These are phyloP conservation scores for Russula olivacea DNA, from an alignment of 768 basidiomycete species.

Conservation along the genomic window DNA sequence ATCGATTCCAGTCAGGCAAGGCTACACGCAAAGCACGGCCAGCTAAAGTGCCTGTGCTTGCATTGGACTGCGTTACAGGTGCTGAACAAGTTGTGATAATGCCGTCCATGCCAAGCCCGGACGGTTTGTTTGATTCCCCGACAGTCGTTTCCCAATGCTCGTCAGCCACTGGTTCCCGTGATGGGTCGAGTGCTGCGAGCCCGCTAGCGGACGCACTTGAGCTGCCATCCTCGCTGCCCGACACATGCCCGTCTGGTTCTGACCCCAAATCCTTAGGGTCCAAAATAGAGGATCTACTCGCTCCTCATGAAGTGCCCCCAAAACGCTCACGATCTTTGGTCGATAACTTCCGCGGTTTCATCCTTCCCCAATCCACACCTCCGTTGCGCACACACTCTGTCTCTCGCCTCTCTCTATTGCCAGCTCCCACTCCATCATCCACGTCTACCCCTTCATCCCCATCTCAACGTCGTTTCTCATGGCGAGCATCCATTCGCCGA, in stretches of 20 bases:
- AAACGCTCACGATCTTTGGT: constrained; percentile 51
- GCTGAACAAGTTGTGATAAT: constrained; percentile 3
- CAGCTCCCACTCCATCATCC: background rate
- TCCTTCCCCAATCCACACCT: constrained; percentile 29
- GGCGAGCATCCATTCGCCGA: constrained; percentile 15
- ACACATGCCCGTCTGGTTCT: constrained; percentile 26
- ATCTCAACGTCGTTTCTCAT: constrained; percentile 8
- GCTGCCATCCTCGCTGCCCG: constrained; percentile 24
- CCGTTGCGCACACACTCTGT: constrained; percentile 23
- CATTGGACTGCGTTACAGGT: constrained; percentile 7
- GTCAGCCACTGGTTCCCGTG: constrained; percentile 15
- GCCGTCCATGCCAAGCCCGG: constrained; percentile 10
- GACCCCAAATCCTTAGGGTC: constrained; percentile 16
- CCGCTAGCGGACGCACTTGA: constrained; percentile 15
- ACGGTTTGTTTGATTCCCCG: constrained; percentile 21
- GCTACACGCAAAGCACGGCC: constrained; percentile 1
- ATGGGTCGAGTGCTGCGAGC: constrained; percentile 10
- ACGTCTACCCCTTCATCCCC: constrained; percentile 9
- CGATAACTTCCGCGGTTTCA: constrained; percentile 56
- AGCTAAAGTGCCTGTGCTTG: constrained; percentile 8
- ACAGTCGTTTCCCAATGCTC: constrained; percentile 21
- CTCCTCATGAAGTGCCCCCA: constrained; percentile 24
- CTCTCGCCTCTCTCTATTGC: constrained; percentile 12
- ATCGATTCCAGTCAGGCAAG: background rate
- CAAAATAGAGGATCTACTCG: constrained; percentile 28